These are phyloP conservation scores for Trichoderma arundinaceum DNA, from an alignment of 2,329 filamentous ascomycete species.

Conservation along the genomic window DNA sequence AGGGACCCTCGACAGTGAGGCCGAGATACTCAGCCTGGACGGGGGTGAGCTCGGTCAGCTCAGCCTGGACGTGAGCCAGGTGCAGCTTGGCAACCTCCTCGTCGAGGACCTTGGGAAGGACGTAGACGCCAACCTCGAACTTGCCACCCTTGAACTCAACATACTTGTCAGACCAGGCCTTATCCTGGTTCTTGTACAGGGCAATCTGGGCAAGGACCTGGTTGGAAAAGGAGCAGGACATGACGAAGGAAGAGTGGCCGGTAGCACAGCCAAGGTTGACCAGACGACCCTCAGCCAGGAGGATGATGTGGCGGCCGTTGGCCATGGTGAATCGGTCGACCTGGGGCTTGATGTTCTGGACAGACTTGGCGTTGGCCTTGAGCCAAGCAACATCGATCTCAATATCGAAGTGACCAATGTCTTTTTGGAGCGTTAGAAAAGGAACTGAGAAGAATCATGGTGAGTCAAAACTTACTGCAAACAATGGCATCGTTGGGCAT, in stretches of 20 bases:
- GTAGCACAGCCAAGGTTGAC: constrained; percentile 99
- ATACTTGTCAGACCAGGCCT: constrained; percentile 90
- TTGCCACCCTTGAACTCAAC: constrained; percentile 92
- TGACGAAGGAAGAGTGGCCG: constrained; percentile 98
- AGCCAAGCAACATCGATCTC: constrained; percentile 99
- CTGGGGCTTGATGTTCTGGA: constrained; percentile 99
- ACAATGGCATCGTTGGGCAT: constrained; percentile 99
- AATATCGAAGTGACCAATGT: constrained; percentile 99
- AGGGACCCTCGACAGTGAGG: constrained; percentile 84
- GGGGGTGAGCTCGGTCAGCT: constrained; percentile 83
- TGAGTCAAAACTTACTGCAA: constrained; percentile 70
- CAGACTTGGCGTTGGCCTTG: constrained; percentile 92
- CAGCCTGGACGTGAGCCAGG: constrained; percentile 89
- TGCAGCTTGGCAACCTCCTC: constrained; percentile 98
- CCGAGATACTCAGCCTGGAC: constrained; percentile 96
- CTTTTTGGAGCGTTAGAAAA: constrained; percentile 39
- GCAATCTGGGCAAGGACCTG: constrained; percentile 99
- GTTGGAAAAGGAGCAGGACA: constrained; percentile 99
- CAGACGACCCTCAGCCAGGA: constrained; percentile 96
- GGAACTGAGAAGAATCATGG: background rate
- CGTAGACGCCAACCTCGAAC: constrained; percentile 91
- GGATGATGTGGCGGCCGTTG: constrained; percentile 95
- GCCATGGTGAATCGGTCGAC: constrained; percentile 97
- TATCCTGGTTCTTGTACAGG: constrained; percentile 91
- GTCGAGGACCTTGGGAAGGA: constrained; percentile 95